Base-by-base conservation (phyloP, 257 asterid genomes). In the Anisodus acutangulus region DNA sequence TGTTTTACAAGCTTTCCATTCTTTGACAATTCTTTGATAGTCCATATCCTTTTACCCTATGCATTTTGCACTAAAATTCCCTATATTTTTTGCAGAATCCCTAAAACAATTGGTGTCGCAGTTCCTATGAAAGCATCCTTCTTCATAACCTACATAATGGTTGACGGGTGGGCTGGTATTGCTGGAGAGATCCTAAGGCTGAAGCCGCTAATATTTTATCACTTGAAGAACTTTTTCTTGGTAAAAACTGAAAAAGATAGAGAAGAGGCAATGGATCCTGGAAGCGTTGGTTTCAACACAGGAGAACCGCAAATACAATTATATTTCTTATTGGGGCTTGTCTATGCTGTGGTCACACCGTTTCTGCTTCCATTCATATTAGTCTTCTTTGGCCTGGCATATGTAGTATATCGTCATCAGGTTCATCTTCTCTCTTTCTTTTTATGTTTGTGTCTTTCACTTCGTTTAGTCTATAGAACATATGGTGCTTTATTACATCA, bases 121-220 rank as follows among this genome's bases (percentile, higher is more conserved):
- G 95, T 96, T 82, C 99, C 99, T 8, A 94, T 94, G 98, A 96
- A 96, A 87, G 99, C 99, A 47, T 93, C 99, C 55, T 96, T 96
- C 90, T 96, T 96, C 91, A 96, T 96, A 57, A 94, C 99, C 8
- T 96, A 93, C 63, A 91, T 93, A 76, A 94, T 96, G 99, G 93
- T 94, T 58, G 99, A 96, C 78, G 99, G 99, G 76, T 96, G 99
- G 99, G 97, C 98, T 78, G 97, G 98, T 63, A 86, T 93, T 51
- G 99, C 99, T 0, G 98, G 95, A 67, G 99, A 96, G 89, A 92
- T 94, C 84, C 88, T 96, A 79, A 90, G 98, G 91, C 85, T 96
- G 82, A 90, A 89, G 80, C 98, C 99, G 5, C 66, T 93, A 88
- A 91, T 96, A 78, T 67, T 96, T 86, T 96, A 81, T 87, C 98